A percentile compares a stretch with the other conserved stretches of the same genome.
Evolutionary conservation across 2,329 filamentous ascomycete genomes (phyloP).

Genomic region (Colletotrichum siamense): DNA sequence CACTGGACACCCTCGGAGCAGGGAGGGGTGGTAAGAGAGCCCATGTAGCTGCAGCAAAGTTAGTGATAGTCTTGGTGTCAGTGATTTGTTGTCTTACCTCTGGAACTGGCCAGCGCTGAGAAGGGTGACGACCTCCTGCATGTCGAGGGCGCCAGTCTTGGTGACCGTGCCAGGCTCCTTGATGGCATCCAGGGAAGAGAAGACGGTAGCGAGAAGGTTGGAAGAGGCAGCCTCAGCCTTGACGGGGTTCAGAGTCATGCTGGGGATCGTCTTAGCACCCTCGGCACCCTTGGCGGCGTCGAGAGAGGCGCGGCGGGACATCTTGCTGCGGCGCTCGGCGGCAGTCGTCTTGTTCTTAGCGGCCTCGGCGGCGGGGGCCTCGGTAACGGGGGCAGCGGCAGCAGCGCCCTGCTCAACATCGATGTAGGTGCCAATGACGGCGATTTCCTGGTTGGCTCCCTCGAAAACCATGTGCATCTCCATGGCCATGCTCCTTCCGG

Average conservation of each 20-base stretch:
- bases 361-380: constrained; percentile 10
- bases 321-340: constrained; percentile 11
- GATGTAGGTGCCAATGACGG: constrained; percentile 50
- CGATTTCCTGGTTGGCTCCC: constrained; percentile 42
- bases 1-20: constrained; percentile 53
- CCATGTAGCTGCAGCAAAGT: constrained; percentile 39
- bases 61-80: neutral
- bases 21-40: constrained; percentile 55
- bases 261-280: constrained; percentile 33
- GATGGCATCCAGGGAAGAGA: constrained; percentile 46
- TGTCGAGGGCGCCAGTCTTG: constrained; percentile 45
- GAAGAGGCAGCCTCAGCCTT: constrained; percentile 38
- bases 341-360: constrained; percentile 4
- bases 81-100: constrained; percentile 27
- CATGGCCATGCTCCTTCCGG: constrained; percentile 51
- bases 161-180: constrained; percentile 45
- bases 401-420: constrained; percentile 37
- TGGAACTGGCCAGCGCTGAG: constrained; percentile 44
- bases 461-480: constrained; percentile 67
- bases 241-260: constrained; percentile 47
- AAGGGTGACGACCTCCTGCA: constrained; percentile 46
- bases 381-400: constrained; percentile 15
- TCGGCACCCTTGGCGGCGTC: neutral
- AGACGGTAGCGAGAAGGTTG: constrained; percentile 51
- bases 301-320: constrained; percentile 2